Base-by-base conservation (phyloP, 768 basidiomycete genomes). In the Rhodosporidiobolus odoratus region DNA sequence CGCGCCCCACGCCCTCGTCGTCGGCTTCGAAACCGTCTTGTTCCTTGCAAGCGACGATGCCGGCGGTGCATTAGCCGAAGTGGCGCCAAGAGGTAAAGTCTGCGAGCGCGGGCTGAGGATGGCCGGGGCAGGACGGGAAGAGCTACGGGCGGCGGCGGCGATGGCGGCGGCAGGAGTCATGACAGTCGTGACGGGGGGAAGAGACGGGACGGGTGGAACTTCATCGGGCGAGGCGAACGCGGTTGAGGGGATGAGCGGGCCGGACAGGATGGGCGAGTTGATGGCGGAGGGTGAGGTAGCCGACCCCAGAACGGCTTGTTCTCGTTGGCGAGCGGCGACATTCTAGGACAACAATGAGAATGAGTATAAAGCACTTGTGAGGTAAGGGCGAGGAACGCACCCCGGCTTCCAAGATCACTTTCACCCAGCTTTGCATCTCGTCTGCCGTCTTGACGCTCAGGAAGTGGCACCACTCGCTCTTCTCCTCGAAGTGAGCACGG, bases 401-500 rank as follows among this genome's bases (percentile, higher is more conserved):
- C 61, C 92, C 86, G 63, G 91, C 91, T 64, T 93, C 81, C 25
- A 92, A 83, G 53, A 93, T 86, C 75, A 82, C 86, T 80, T 91
- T 86, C 78, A 92, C 82, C 92, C 92, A 94, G 43, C 82, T 81
- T 71, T 84, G 83, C 47, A 90, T 89, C 58, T 91, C 89, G 47
- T 65, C 69, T 4, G 82, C 84, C 75, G 87, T 85, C 52, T 86
- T 84, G 73, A 89, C 89, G 37, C 87, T 87, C 78, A 98, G 92
- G 58, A 88, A 82, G 77, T 96, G 92, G 65, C 92, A 78, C 80
- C 94, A 97, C 76, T 98, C 93, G 38, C 87, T 84, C 7, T 67
- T 61, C 19, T 75, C 65, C 35, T 69, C 68, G 32, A 67, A 72
- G 41, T 75, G 60, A 2, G 68, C 65, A 10, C 68, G 54, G 0